phyloP scores from a whole-genome alignment of 352 stramenopile genomes.

The Pythium chondricola region DNA sequence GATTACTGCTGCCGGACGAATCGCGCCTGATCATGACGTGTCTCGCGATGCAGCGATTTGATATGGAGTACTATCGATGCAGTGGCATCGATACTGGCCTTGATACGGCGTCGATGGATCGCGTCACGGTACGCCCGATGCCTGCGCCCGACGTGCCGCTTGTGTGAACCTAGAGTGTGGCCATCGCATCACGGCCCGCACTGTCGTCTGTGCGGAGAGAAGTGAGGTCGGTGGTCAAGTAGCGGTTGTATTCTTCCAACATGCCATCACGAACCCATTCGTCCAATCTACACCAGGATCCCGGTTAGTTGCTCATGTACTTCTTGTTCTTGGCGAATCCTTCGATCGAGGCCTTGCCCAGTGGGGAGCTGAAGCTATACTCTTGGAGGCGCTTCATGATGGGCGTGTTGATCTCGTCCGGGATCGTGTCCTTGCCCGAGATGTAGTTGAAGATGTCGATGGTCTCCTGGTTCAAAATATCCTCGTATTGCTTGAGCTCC shows the following conservation, averaged over 20 bases:
- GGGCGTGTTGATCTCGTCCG: slow-evolving; percentile 70
- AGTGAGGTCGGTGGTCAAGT: too few relatives aligned
- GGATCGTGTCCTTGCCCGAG: slow-evolving; percentile 83
- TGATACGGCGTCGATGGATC: too few relatives aligned
- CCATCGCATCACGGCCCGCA: too few relatives aligned
- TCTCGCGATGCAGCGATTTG: slow-evolving; percentile 37
- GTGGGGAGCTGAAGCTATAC: slow-evolving; percentile 84
- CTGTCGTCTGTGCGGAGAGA: too few relatives aligned
- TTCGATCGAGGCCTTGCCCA: slow-evolving; percentile 85
- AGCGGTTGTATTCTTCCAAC: too few relatives aligned
- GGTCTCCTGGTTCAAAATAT: slow-evolving; percentile 95
- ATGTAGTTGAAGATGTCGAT: slow-evolving; percentile 99
- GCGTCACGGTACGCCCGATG: not conserved
- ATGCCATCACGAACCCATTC: too few relatives aligned
- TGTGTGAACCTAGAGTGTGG: too few relatives aligned
- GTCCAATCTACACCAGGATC: too few relatives aligned
- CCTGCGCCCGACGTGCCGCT: not conserved
- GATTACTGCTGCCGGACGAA: slow-evolving; percentile 41
- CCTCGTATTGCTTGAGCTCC: slow-evolving; percentile 92
- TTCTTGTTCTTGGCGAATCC: slow-evolving; percentile 74
- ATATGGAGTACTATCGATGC: slow-evolving; percentile 50
- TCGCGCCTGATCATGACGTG: slow-evolving; percentile 43
- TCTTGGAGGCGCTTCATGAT: slow-evolving; percentile 90
- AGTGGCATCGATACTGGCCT: too few relatives aligned
- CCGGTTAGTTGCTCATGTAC: slow-evolving; percentile 79